Evolutionary conservation across 2,329 filamentous ascomycete genomes (phyloP), one percentile per base, ranked within the genome.

Genomic region (Thelonectria olida): DNA sequence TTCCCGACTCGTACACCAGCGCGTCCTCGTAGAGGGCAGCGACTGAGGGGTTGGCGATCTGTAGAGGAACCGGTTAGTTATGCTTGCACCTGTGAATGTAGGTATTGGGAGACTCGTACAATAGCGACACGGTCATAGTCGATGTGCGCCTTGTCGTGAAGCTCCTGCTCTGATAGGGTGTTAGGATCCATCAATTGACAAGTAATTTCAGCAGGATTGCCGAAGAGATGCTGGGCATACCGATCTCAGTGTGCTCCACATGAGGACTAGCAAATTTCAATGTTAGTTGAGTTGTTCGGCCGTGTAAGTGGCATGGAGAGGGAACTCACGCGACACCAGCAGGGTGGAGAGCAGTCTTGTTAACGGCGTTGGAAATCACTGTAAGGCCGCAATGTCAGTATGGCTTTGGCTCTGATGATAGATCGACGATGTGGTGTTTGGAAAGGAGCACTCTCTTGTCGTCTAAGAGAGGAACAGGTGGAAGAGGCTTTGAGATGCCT

Each of bases 81-180:
- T 28, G 22, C 47, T 53, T 23, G 8, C 34, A 8, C 4, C 19
- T 19, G 8, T 7, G 15, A 17, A 23, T 15, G 13, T 8, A 22
- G 38, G 17, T 27, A 22, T 23, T 19, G 15, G 28, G 28, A 48
- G 28, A 15, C 12, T n/a, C 92, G 79, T 87, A 97, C 94, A 85
- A 99, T 99, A 67, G 96, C 92, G 75, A 99, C 96, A 76, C 93
- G 92, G 82, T 98, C 92, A 79, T 98, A 99, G 86, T 99, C 96
- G 76, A 99, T 99, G 86, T 99, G 95, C 71, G 96, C 96, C 76
- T 91, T 93, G 81, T 97, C 93, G 81, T 98, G 94, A 64, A 99
- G 91, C 80, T 97, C 93, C 83, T 98, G 93, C 83, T 99, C 85
- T 82, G 68, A 54, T 47, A 42, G 9, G 57, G 38, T 50, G 59